Evolutionary conservation across 2,329 filamentous ascomycete species (phyloP), one percentile per base, ranked within the genome.

Genomic region (Talaromyces atroroseus): DNA sequence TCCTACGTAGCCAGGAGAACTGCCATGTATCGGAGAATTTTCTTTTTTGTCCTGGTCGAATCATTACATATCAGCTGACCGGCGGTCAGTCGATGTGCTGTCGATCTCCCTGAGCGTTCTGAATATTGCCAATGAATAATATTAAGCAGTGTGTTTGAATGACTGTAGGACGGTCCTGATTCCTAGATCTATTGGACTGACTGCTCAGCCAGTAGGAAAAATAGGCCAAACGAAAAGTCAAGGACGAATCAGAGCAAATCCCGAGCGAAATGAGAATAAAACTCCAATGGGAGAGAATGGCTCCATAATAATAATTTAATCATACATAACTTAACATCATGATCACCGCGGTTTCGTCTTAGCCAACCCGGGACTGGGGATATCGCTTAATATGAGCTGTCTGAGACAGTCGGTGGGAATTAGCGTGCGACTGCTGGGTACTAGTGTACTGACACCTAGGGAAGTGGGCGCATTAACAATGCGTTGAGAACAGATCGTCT

Each of bases 341-440:
- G 50, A 52, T 52, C 50, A 47, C 40, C 40, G 16, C 26, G 10
- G 38, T 6, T 45, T 18, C 40, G 24, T 34, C 26, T 23, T 44
- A 53, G 42, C 42, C 51, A 53, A 53, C 42, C 51, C 51, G 51
- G 50, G 45, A 53, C 29, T 11, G 50, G 40, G 50, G 50, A 18
- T 46, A 32, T 36, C 29, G 38, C 38, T 51, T 20, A 36, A 32
- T 20, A 6, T 44, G 40, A 36, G 40, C 38, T 46, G 26, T 24
- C 50, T 24, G 26, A 52, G 50, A 52, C 50, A 52, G 32, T 34
- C 38, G 50, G 40, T 52, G 50, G 49, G 40, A 21, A 23, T 34
- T 40, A 40, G 36, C 36, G 29, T 32, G 29, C 12, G n/a, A 40
- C 36, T 40, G 21, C 49, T 51, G 14, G 24, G 24, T 38, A 34